These are phyloP conservation scores for Erucastrum elatum DNA, from an alignment of 345 rosid genomes.

Conservation along the genomic window DNA sequence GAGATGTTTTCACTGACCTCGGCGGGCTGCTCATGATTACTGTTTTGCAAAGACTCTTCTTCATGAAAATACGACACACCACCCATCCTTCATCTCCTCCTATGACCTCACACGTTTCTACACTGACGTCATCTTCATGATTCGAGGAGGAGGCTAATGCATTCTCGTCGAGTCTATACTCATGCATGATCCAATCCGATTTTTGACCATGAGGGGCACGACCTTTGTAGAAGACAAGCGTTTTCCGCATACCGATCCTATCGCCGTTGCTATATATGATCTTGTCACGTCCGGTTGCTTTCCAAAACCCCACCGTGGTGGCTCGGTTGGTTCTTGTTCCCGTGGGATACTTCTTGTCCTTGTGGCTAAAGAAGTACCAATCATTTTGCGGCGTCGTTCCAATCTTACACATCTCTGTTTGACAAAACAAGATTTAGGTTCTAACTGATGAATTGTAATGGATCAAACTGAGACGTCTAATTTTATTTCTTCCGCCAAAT, in stretches of 20 bases:
- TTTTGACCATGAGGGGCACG: slow-evolving; percentile 81
- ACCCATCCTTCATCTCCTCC: slow-evolving; percentile 70
- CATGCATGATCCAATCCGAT: slow-evolving; percentile 87
- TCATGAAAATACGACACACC: slow-evolving; percentile 70
- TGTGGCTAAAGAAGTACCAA: slow-evolving; percentile 84
- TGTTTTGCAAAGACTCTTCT: slow-evolving; percentile 61
- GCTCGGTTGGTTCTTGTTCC: slow-evolving; percentile 86
- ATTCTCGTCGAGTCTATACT: slow-evolving; percentile 64
- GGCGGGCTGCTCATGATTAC: slow-evolving; percentile 34
- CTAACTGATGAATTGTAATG: background rate
- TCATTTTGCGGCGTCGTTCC: slow-evolving; percentile 78
- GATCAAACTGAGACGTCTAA: background rate
- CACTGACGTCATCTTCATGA: background rate
- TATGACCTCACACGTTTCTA: slow-evolving; percentile 1
- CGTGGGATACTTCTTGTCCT: slow-evolving; percentile 78
- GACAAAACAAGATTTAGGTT: background rate
- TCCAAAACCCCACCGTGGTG: slow-evolving; percentile 76
- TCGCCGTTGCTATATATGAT: slow-evolving; percentile 52
- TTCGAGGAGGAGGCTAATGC: background rate
- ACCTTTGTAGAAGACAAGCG: slow-evolving; percentile 75
- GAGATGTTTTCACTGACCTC: slow-evolving; percentile 34
- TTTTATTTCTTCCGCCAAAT: background rate
- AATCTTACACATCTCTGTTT: slow-evolving; percentile 65
- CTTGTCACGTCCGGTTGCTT: slow-evolving; percentile 82
- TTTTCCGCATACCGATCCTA: slow-evolving; percentile 74